Evolutionary conservation across 495 filamentous ascomycete genomes (phyloP).

Genomic region (Trichoderma orchidacearum): DNA sequence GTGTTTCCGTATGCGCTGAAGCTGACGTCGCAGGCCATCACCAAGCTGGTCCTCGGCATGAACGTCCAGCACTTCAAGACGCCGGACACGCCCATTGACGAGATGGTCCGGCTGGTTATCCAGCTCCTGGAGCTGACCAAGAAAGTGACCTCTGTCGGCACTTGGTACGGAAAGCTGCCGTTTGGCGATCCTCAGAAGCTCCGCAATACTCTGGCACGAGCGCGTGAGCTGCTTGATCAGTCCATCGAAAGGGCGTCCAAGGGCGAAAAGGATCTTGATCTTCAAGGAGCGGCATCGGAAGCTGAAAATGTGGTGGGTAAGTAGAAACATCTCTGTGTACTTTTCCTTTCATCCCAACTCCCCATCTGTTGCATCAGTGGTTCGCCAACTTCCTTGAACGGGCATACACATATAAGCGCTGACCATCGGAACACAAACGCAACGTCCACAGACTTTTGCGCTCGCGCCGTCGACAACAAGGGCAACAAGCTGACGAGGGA

Average conservation of each 20-base stretch:
- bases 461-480: constrained; percentile 34
- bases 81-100: constrained; percentile 25
- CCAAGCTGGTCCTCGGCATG: constrained; percentile 34
- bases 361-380: too few species aligned
- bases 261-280: constrained; percentile 28
- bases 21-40: constrained; percentile 36
- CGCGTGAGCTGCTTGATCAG: constrained; percentile 22
- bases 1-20: constrained; percentile 49
- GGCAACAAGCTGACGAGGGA: constrained; percentile 33
- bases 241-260: constrained; percentile 19
- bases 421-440: background rate
- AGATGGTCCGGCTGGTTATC: constrained; percentile 26
- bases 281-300: constrained; percentile 36
- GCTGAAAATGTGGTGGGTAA: constrained; percentile 28
- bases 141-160: constrained; percentile 30
- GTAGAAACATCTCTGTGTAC: constrained; percentile 2
- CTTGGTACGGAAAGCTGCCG: constrained; percentile 37
- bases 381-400: too few species aligned
- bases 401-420: too few species aligned
- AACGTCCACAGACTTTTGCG: constrained; percentile 28
- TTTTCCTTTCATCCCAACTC: too few species aligned
- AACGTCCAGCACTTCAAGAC: constrained; percentile 38
- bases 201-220: constrained; percentile 10
- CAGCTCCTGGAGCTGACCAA: constrained; percentile 35
- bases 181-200: constrained; percentile 35